Conservation (phyloP, 768 basidiomycete genomes). For the Tricholoma sp. region DNA sequence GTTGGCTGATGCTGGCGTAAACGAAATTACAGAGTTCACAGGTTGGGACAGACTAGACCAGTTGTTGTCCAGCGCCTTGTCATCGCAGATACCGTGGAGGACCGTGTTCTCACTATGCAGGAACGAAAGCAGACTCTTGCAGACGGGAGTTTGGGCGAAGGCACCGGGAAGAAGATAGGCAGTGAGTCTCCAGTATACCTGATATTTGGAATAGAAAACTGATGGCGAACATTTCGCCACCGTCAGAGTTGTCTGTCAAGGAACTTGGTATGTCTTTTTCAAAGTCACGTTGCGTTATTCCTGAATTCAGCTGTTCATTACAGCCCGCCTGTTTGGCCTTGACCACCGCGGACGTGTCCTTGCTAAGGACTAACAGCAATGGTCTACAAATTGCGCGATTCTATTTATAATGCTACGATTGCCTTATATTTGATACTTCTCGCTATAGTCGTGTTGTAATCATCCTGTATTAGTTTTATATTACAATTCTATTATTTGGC, state of each 20-base stretch:
- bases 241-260: constrained; percentile 38
- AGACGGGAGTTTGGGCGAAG: constrained; percentile 60
- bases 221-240: not conserved
- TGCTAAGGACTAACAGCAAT: not conserved
- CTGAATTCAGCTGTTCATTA: not conserved
- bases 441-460: not conserved
- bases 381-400: no score
- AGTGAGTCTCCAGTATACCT: constrained; percentile 27
- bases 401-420: not conserved
- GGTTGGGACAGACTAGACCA: constrained; percentile 48
- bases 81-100: constrained; percentile 58
- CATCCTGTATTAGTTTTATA: not conserved
- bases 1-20: constrained; percentile 1
- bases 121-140: constrained; percentile 58
- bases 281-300: not conserved
- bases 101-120: constrained; percentile 64
- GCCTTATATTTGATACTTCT: not conserved
- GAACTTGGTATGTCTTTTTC: constrained; percentile 36
- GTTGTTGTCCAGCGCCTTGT: constrained; percentile 55
- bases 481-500: constrained; percentile 19
- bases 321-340: constrained; percentile 41
- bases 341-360: constrained; percentile 32
- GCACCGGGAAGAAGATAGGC: constrained; percentile 52
- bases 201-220: not conserved
- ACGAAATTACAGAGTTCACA: constrained; percentile 31